A percentile compares a stretch with the other conserved stretches of the same genome.
Conservation (phyloP, 495 filamentous ascomycete genomes). For the Penicillium daleae region DNA sequence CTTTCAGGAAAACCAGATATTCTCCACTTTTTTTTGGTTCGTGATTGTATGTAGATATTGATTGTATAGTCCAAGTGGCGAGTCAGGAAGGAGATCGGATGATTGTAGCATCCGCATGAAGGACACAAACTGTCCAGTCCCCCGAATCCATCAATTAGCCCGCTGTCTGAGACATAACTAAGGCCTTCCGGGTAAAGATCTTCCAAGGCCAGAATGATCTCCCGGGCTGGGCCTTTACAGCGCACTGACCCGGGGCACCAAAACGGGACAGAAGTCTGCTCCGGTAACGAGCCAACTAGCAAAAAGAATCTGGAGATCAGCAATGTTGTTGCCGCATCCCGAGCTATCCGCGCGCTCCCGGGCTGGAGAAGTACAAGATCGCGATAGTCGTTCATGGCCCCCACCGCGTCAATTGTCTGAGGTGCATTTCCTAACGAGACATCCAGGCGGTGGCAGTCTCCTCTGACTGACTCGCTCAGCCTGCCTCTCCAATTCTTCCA, state of each 20-base stretch:
- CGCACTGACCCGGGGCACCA: background rate
- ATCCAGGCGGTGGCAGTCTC: background rate
- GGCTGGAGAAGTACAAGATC: background rate
- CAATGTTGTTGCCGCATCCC: background rate
- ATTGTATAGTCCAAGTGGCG: background rate
- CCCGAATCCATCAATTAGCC: background rate
- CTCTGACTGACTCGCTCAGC: background rate
- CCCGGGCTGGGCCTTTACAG: background rate
- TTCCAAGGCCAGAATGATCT: background rate
- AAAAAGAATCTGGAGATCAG: background rate
- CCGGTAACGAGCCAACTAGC: background rate
- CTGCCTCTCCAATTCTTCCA: background rate
- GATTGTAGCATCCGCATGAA: background rate
- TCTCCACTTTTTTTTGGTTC: background rate
- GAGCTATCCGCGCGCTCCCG: background rate
- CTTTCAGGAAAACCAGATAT: background rate
- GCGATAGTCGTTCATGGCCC: background rate
- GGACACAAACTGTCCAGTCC: background rate
- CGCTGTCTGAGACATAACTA: background rate
- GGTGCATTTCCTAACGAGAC: background rate
- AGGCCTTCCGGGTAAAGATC: background rate
- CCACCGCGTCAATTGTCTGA: background rate
- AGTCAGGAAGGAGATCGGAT: background rate
- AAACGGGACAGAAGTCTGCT: background rate
- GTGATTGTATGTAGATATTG: background rate